Percentiles rank a stretch among this genome's conserved stretches.
phyloP scores from a whole-genome alignment of 2,329 filamentous ascomycete genomes.

The Westerdykella ornata region DNA sequence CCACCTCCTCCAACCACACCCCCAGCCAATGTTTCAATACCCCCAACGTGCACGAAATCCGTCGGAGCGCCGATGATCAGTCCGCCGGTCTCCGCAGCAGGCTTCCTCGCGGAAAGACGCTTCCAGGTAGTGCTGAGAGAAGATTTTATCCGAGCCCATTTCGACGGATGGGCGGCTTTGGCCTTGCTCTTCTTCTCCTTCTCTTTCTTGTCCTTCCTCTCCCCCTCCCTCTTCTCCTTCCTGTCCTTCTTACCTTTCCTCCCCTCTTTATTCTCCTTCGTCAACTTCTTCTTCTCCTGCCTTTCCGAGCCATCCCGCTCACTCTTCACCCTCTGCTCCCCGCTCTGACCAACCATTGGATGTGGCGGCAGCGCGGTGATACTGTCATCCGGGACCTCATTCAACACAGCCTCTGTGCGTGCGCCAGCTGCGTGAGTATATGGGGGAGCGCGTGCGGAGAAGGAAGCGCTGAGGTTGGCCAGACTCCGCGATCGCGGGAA shows the following conservation, averaged over 20 bases:
- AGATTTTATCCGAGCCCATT: not conserved
- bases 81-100: too few relatives aligned
- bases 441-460: not conserved
- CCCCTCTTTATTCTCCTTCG: not conserved
- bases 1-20: not conserved
- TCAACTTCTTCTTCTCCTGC: not conserved
- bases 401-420: not conserved
- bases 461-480: not conserved
- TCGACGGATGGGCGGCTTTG: not conserved
- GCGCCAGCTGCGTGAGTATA: slow-evolving; percentile 1
- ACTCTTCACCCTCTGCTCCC: not conserved
- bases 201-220: not conserved
- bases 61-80: slow-evolving; percentile 11
- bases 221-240: slow-evolving; percentile 2
- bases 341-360: not conserved
- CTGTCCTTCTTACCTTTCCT: slow-evolving; percentile 2
- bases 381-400: slow-evolving; percentile 5
- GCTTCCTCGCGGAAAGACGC: not conserved
- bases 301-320: not conserved
- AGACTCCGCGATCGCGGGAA: slow-evolving; percentile 3
- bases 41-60: slow-evolving; percentile 8
- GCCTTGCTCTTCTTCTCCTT: not conserved
- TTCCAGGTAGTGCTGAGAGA: not conserved
- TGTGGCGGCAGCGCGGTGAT: slow-evolving; percentile 11
- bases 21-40: not conserved